Evolutionary conservation across 257 asterid species (phyloP).

Genomic region (Solanum phureja): DNA sequence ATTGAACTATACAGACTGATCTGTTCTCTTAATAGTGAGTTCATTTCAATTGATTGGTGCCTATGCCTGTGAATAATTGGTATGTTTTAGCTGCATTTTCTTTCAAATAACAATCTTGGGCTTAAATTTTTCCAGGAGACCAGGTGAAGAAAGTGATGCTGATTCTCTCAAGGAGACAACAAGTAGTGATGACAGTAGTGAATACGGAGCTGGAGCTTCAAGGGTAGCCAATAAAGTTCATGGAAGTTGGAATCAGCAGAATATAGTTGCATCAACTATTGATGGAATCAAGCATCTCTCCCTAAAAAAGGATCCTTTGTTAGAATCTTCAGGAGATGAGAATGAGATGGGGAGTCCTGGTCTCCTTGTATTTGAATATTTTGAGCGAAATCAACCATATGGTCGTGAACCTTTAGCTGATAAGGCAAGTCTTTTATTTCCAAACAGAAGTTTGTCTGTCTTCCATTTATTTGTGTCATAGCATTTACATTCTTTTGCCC

Average conservation of each 20-base stretch:
- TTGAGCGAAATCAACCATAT: slow-evolving; percentile 70
- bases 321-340: slow-evolving; percentile 31
- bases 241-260: slow-evolving; percentile 34
- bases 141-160: slow-evolving; percentile 76
- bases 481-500: not conserved
- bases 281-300: slow-evolving; percentile 27
- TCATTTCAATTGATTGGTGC: not conserved
- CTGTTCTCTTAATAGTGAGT: not conserved
- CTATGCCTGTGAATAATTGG: not conserved
- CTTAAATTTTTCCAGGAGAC: slow-evolving; percentile 39
- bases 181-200: slow-evolving; percentile 62
- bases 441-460: not conserved
- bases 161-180: slow-evolving; percentile 74
- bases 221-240: slow-evolving; percentile 21
- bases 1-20: not conserved
- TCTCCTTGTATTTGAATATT: slow-evolving; percentile 54
- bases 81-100: not conserved
- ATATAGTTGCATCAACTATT: slow-evolving; percentile 1
- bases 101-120: not conserved
- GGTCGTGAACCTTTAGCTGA: slow-evolving; percentile 86
- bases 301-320: slow-evolving; percentile 21
- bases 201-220: slow-evolving; percentile 30
- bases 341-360: slow-evolving; percentile 50
- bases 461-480: not conserved
- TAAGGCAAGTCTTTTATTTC: slow-evolving; percentile 44